Conservation (phyloP, 768 basidiomycete genomes). For the Suillus discolor region DNA sequence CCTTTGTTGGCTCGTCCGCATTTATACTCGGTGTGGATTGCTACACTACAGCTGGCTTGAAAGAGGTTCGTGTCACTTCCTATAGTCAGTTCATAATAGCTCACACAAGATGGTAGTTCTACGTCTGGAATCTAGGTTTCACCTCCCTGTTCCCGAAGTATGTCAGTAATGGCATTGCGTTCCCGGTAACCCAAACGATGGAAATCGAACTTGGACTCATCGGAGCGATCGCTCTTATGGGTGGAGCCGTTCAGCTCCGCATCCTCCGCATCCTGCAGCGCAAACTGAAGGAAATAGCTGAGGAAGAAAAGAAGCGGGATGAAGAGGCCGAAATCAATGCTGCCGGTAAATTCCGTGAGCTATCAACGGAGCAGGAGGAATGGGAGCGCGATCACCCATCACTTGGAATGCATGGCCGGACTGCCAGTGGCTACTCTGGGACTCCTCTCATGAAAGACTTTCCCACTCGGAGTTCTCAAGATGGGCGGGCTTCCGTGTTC, state of each 20-base stretch:
- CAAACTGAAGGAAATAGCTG: constrained; percentile 78
- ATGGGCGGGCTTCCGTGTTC: constrained; percentile 44
- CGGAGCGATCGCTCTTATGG: constrained; percentile 81
- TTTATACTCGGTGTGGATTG: constrained; percentile 95
- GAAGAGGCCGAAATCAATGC: constrained; percentile 77
- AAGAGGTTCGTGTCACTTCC: constrained; percentile 64
- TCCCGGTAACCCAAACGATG: constrained; percentile 89
- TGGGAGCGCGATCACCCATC: constrained; percentile 90
- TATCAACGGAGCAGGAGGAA: constrained; percentile 70
- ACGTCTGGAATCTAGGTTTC: constrained; percentile 95
- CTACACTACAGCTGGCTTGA: constrained; percentile 87
- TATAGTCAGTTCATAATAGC: constrained; percentile 8
- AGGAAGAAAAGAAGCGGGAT: constrained; percentile 72
- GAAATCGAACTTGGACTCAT: constrained; percentile 91
- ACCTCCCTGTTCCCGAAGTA: constrained; percentile 78
- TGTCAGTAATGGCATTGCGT: constrained; percentile 62
- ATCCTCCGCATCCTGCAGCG: constrained; percentile 78
- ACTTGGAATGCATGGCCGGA: constrained; percentile 58
- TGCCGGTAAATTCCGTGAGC: constrained; percentile 63
- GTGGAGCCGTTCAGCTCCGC: constrained; percentile 87
- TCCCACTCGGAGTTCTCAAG: constrained; percentile 51
- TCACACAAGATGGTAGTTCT: constrained; percentile 61
- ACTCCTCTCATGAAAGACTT: constrained; percentile 69
- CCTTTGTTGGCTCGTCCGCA: constrained; percentile 87
- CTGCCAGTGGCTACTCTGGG: constrained; percentile 64